A percentile compares a stretch with the other conserved stretches of the same genome.
phyloP scores from a whole-genome alignment of 73 alveolate genomes.

The Diophrys appendiculata region DNA sequence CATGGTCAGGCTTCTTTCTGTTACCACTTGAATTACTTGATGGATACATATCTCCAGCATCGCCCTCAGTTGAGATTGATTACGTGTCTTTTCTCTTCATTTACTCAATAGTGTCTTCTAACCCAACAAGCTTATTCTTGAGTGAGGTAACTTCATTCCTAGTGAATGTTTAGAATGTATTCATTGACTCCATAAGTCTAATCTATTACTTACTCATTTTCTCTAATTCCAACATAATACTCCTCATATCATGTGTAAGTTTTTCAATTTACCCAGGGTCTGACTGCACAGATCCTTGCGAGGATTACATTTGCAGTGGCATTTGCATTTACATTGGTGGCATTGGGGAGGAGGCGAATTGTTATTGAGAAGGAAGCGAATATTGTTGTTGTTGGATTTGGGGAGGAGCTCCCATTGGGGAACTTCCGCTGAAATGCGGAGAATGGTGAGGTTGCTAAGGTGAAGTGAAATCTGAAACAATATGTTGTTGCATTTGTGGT shows the following conservation, averaged over 20 bases:
- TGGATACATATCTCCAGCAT: neutral
- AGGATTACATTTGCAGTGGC: too few species aligned
- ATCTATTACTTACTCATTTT: neutral
- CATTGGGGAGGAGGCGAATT: too few species aligned
- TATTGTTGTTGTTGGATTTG: too few species aligned
- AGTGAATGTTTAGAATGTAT: constrained; percentile 7
- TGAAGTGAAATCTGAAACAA: too few species aligned
- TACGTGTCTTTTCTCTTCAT: neutral
- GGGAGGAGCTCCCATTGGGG: too few species aligned
- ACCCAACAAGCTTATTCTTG: neutral
- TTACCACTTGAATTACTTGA: neutral
- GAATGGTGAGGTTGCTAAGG: too few species aligned
- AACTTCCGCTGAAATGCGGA: too few species aligned
- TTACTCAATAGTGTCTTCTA: neutral
- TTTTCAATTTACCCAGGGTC: neutral
- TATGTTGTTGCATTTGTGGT: too few species aligned
- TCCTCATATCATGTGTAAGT: neutral
- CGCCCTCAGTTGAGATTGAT: neutral
- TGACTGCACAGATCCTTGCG: too few species aligned
- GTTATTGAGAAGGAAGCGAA: too few species aligned
- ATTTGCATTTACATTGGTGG: too few species aligned
- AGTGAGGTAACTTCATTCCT: constrained; percentile 9
- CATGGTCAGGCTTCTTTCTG: neutral
- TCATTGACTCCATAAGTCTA: constrained; percentile 16
- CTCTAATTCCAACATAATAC: neutral